These are phyloP conservation scores for Elsinoe ampelina DNA, from an alignment of 2,329 filamentous ascomycete species.

Conservation along the genomic window DNA sequence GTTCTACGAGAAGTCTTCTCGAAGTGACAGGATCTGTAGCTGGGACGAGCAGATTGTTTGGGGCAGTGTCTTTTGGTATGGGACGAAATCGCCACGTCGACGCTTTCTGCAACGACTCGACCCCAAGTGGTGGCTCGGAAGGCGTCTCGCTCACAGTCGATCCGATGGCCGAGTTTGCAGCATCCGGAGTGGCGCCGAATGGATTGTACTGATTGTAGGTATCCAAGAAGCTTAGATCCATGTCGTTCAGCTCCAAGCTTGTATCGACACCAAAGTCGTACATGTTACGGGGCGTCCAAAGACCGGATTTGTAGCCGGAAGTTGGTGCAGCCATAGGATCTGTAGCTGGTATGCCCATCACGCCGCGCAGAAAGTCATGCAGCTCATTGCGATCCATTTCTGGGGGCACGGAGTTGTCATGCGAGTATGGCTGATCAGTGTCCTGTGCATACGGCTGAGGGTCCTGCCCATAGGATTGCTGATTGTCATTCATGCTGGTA, in stretches of 20 bases:
- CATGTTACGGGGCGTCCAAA: constrained; percentile 36
- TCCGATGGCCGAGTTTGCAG: constrained; percentile 14
- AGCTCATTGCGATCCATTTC: constrained; percentile 10
- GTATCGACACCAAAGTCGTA: constrained; percentile 38
- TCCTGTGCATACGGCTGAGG: too few relatives aligned
- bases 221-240: constrained; percentile 37
- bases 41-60: constrained; percentile 32
- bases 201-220: constrained; percentile 37
- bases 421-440: background rate
- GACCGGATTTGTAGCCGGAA: constrained; percentile 21
- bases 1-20: constrained; percentile 27
- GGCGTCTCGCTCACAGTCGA: constrained; percentile 26
- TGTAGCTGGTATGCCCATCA: constrained; percentile 11
- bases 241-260: constrained; percentile 36
- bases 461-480: background rate
- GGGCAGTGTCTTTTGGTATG: constrained; percentile 27
- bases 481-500: background rate
- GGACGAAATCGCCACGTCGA: constrained; percentile 40
- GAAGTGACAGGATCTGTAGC: constrained; percentile 29
- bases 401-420: background rate
- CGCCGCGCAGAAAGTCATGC: constrained; percentile 15
- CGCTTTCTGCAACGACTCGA: constrained; percentile 31
- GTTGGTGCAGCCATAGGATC: background rate
- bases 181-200: constrained; percentile 29
- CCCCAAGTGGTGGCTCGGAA: constrained; percentile 24